These are phyloP conservation scores for Funneliformis geosporum DNA, from an alignment of 192 early-diverging fungal species.

Conservation along the genomic window DNA sequence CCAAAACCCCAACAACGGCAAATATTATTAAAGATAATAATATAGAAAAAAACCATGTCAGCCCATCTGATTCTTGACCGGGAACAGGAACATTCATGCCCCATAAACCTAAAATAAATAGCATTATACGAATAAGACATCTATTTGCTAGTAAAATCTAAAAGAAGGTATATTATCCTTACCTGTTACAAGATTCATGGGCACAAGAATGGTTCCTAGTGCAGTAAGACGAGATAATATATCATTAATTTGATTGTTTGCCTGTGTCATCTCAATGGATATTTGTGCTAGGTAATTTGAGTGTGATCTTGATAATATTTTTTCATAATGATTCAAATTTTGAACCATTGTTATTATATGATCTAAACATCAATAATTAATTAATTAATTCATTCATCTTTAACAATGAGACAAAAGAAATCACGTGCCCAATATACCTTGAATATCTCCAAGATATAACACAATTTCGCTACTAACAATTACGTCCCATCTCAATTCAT, in stretches of 20 bases:
- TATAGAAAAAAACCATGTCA: slow-evolving; percentile 63
- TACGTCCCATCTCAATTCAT: slow-evolving; percentile 45
- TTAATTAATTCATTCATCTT: background rate
- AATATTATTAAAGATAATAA: slow-evolving; percentile 33
- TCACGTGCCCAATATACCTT: slow-evolving; percentile 38
- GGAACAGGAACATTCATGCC: slow-evolving; percentile 73
- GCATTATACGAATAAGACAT: background rate
- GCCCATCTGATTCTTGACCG: slow-evolving; percentile 47
- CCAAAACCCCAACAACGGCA: slow-evolving; percentile 9
- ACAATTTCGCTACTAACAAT: slow-evolving; percentile 59
- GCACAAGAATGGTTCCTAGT: slow-evolving; percentile 53
- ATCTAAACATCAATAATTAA: slow-evolving; percentile 42
- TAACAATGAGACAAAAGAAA: background rate
- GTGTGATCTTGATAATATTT: slow-evolving; percentile 68
- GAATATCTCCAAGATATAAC: slow-evolving; percentile 79
- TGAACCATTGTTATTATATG: slow-evolving; percentile 82
- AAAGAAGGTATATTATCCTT: background rate
- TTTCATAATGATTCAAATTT: slow-evolving; percentile 74
- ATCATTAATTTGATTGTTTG: slow-evolving; percentile 58
- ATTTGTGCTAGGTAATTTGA: slow-evolving; percentile 77
- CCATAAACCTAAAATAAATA: slow-evolving; percentile 46
- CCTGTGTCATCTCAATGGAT: slow-evolving; percentile 70
- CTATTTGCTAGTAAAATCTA: background rate
- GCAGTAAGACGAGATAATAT: slow-evolving; percentile 53
- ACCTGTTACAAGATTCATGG: slow-evolving; percentile 65